These are phyloP conservation scores for Cyamopsis tetragonoloba DNA, from an alignment of 306 rosid genomes.

Conservation along the genomic window DNA sequence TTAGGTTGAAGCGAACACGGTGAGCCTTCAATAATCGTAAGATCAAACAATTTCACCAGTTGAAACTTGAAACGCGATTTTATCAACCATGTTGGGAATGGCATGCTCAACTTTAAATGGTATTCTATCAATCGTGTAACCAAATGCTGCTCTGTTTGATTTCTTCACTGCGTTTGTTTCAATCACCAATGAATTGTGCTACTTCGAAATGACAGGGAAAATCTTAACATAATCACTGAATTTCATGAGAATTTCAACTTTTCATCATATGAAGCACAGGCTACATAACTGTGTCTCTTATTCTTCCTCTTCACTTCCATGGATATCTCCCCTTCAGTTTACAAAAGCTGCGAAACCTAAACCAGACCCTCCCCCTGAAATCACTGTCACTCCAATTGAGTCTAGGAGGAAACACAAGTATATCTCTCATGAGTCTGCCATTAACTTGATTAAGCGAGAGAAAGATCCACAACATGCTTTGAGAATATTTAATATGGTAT, in stretches of 20 bases:
- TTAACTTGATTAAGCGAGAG: conserved; percentile 64
- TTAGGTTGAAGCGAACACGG: no score
- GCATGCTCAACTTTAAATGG: no score
- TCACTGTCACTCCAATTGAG: conserved; percentile 1
- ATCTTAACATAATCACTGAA: neutral
- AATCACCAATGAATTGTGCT: neutral
- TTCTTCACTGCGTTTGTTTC: neutral
- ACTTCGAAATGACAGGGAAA: conserved; percentile 26
- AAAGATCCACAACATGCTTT: conserved; percentile 80
- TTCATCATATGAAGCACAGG: conserved; percentile 11
- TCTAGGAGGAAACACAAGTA: conserved; percentile 41
- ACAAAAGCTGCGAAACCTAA: conserved; percentile 36
- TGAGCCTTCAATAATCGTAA: no score
- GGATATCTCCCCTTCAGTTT: conserved; percentile 67
- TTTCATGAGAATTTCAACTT: conserved; percentile 40
- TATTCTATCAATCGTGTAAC: no score
- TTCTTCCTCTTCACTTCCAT: conserved; percentile 40
- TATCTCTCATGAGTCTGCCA: conserved; percentile 59
- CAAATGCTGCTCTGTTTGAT: neutral
- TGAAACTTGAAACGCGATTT: no score
- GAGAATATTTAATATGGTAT: conserved; percentile 62
- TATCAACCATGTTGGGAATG: no score
- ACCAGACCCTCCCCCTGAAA: conserved; percentile 49
- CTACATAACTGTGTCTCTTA: conserved; percentile 19
- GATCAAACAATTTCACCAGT: no score